Conservation (phyloP, 2,329 filamentous ascomycete genomes). For the Verticillium isaacii region DNA sequence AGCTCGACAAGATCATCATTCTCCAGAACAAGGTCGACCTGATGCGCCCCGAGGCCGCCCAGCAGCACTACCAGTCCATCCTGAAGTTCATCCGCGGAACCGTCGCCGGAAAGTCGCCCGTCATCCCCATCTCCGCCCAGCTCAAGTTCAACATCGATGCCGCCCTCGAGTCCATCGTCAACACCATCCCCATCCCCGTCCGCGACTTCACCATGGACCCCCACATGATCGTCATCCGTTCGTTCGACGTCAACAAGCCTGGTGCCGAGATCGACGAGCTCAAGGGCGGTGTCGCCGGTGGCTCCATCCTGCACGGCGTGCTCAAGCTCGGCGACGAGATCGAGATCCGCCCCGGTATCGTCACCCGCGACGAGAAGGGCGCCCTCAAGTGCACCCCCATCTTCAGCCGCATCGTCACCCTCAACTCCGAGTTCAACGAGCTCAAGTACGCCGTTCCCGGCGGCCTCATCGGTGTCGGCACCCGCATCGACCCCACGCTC, state of each 20-base stretch:
- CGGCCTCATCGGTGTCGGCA: conserved; percentile 97
- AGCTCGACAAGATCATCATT: conserved; percentile 98
- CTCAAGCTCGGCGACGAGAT: conserved; percentile 97
- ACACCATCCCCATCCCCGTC: conserved; percentile 86
- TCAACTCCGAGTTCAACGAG: conserved; percentile 95
- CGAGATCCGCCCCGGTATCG: conserved; percentile 97
- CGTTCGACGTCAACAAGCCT: conserved; percentile 99
- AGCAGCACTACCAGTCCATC: conserved; percentile 94
- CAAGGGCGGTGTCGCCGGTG: conserved; percentile 97
- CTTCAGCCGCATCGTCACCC: conserved; percentile 87
- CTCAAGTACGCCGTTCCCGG: conserved; percentile 97
- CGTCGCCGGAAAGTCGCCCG: conserved; percentile 87
- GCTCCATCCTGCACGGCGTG: conserved; percentile 92
- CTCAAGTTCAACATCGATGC: conserved; percentile 99
- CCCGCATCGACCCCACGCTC: conserved; percentile 92
- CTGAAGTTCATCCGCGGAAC: conserved; percentile 98
- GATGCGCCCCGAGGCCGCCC: conserved; percentile 92
- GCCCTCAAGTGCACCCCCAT: conserved; percentile 96
- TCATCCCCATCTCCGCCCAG: conserved; percentile 96
- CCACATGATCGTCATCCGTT: conserved; percentile 99
- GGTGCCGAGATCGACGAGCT: conserved; percentile 98
- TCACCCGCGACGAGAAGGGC: conserved; percentile 89
- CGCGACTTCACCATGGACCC: conserved; percentile 89
- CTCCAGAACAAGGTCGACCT: conserved; percentile 99
- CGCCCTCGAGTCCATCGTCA: conserved; percentile 92